These are phyloP conservation scores for Auriscalpium orientale DNA, from an alignment of 768 basidiomycete genomes.

Conservation along the genomic window DNA sequence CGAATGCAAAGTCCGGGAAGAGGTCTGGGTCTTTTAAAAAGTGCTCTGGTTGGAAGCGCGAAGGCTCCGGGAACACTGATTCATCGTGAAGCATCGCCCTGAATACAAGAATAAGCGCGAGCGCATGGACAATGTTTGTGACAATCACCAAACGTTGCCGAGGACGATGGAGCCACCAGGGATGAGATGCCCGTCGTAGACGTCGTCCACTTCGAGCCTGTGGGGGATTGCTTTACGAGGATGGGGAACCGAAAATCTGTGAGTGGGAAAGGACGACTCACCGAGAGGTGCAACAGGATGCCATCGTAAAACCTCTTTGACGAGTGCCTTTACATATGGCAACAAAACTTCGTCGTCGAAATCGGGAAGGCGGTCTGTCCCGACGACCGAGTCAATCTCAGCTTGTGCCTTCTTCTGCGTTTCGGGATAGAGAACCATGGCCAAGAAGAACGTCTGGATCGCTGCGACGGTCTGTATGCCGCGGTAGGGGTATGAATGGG, in stretches of 20 bases:
- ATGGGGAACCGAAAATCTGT: background rate
- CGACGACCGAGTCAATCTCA: conserved; percentile 23
- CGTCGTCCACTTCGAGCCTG: conserved; percentile 14
- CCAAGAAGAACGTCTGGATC: conserved; percentile 21
- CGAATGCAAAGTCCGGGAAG: background rate
- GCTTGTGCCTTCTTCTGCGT: conserved; percentile 21
- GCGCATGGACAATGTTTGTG: background rate
- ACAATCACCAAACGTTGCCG: conserved; percentile 15
- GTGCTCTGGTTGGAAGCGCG: conserved; percentile 8
- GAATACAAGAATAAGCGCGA: background rate
- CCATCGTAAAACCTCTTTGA: conserved; percentile 22
- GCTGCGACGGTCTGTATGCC: conserved; percentile 16
- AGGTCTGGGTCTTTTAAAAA: conserved; percentile 1
- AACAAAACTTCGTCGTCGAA: conserved; percentile 17
- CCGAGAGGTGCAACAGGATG: conserved; percentile 19
- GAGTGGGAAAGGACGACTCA: background rate
- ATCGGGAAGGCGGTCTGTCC: conserved; percentile 18
- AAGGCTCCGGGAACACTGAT: conserved; percentile 4
- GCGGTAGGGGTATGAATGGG: background rate
- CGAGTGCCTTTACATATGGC: conserved; percentile 18
- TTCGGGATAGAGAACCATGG: conserved; percentile 22
- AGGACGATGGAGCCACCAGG: conserved; percentile 23
- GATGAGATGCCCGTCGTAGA: conserved; percentile 21
- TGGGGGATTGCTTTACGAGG: conserved; percentile 16
- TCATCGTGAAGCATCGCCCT: conserved; percentile 12